Evolutionary conservation across 2,329 filamentous ascomycete genomes (phyloP).

Genomic region (Penicillium sp.): DNA sequence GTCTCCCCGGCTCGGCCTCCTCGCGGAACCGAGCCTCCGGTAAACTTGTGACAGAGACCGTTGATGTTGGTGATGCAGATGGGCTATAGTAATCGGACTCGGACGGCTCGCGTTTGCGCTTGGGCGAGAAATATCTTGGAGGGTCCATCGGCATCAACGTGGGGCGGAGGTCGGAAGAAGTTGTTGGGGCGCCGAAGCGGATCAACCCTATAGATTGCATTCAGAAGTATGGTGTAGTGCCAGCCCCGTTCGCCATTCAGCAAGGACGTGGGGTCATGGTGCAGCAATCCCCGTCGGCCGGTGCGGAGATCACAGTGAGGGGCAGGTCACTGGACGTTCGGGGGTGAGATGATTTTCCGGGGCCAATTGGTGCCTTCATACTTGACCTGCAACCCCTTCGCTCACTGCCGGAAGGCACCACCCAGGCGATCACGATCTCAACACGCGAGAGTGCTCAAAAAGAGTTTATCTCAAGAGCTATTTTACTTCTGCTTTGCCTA

Average conservation of each 20-base stretch:
- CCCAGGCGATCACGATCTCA: not conserved
- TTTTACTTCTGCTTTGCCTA: not conserved
- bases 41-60: constrained; percentile 32
- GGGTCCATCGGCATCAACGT: constrained; percentile 35
- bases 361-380: not conserved
- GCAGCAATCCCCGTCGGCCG: constrained; percentile 10
- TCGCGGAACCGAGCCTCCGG: constrained; percentile 35
- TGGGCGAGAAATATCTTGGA: constrained; percentile 33
- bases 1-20: constrained; percentile 35
- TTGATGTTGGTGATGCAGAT: constrained; percentile 38
- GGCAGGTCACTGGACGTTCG: constrained; percentile 25
- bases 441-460: not conserved
- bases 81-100: constrained; percentile 34
- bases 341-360: constrained; percentile 12
- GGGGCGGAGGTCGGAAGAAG: constrained; percentile 25
- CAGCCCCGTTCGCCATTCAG: constrained; percentile 15
- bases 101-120: constrained; percentile 39
- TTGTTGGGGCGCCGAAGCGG: constrained; percentile 26
- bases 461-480: not conserved
- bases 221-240: constrained; percentile 6
- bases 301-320: constrained; percentile 25
- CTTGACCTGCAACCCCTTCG: not conserved
- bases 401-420: not conserved
- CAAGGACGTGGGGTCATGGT: constrained; percentile 17
- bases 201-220: constrained; percentile 10